Conservation (phyloP, 1,284 basidiomycete species). For the Apiotrichum siamense region DNA sequence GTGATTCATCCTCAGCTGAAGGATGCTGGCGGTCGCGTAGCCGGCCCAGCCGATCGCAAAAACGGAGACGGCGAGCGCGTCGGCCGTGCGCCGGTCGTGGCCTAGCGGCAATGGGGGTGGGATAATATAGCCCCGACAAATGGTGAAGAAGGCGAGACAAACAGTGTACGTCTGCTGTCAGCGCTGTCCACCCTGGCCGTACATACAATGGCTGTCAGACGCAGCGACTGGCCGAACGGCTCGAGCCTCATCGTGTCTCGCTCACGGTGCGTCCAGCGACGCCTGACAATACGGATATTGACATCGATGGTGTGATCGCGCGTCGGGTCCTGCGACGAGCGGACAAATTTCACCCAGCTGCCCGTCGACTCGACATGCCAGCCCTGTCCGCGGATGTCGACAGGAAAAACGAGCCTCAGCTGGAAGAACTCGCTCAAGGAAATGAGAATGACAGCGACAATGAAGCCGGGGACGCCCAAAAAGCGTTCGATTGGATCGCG, state of each 20-base stretch:
- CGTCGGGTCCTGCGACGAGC: neutral
- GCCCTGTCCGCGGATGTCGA: neutral
- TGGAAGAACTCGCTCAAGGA: neutral
- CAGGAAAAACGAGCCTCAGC: neutral
- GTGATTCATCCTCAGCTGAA: neutral
- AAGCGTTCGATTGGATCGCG: neutral
- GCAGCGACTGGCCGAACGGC: neutral
- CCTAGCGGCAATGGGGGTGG: neutral
- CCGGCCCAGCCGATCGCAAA: neutral
- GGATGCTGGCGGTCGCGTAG: neutral
- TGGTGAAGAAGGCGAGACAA: neutral
- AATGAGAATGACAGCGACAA: neutral
- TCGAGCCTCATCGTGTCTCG: neutral
- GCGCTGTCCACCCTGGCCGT: neutral
- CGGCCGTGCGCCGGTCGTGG: neutral
- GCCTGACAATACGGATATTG: neutral
- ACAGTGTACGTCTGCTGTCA: neutral
- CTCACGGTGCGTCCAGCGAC: neutral
- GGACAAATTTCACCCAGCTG: neutral
- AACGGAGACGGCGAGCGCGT: too few species aligned
- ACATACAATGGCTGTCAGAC: neutral
- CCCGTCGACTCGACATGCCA: neutral
- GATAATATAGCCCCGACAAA: neutral
- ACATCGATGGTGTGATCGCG: neutral
- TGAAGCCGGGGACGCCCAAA: neutral